Base-by-base conservation (phyloP, 2,329 filamentous ascomycete species). In the Gaeumannomyces tritici region DNA sequence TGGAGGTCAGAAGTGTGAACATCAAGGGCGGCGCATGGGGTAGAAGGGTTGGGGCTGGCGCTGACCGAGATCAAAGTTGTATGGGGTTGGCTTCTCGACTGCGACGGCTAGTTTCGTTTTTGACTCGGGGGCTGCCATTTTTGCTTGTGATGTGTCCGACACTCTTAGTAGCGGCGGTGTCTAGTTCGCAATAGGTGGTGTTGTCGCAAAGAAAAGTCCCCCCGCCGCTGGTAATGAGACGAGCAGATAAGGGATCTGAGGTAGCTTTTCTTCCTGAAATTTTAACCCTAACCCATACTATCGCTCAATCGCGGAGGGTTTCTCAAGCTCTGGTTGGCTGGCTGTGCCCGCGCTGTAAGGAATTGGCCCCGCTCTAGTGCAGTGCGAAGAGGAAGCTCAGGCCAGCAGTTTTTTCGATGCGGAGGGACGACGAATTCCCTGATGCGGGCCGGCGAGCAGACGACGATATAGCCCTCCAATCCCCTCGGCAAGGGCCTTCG, bases 61-160 rank as follows among this genome's bases (percentile, higher is more conserved):
- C 60, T 57, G 28, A 61, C 60, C 80, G n/a, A 97, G 87, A 74
- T 97, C 92, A 79, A 96, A 97, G 68, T 87, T 92, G 80, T 96
- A 96, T 12, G 93, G 92, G 8, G 89, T 96, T 5, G 91, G 88
- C 77, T 96, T 96, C 65, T 87, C 81, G 71, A 91, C 89, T 21
- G 81, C 84, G 65, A 89, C 80, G 57, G 85, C 82, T 63, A 86
- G 78, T 70, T 83, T 83, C 65, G 76, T 73, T 51, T 64, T 64
- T 57, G 75, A 29, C 11, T 21, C 56, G 15, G 60, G 26, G 24
- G 55, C 31, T 9, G 60, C 57, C 60, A 61, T 61, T 24, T 27
- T 61, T 42, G 33, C 21, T 21, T 28, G 27, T n/a, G n/a, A 26
- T 59, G 57, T 57, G 47, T 21, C 31, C 27, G 55, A 55, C 27